phyloP scores from a whole-genome alignment of 2,329 filamentous ascomycete genomes.

The Stagonosporopsis cucurbitacearum region DNA sequence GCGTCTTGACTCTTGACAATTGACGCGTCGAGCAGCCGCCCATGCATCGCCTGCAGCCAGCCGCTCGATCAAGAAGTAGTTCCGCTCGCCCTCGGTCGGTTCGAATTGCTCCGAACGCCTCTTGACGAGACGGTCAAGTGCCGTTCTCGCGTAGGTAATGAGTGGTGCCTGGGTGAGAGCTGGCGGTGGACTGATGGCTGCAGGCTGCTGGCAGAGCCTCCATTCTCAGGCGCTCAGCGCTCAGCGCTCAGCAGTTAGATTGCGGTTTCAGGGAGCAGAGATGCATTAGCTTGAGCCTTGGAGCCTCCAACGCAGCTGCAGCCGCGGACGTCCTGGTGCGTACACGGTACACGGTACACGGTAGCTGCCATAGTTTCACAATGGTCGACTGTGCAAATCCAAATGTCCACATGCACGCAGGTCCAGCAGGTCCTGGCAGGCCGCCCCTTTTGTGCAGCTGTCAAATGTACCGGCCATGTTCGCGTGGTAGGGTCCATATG shows the following conservation, averaged over 20 bases:
- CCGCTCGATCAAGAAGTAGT: slow-evolving; percentile 10
- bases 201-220: slow-evolving; percentile 1
- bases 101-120: slow-evolving; percentile 5
- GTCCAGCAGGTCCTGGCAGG: background rate
- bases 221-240: slow-evolving; percentile 5
- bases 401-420: background rate
- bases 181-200: background rate
- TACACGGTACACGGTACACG: no score
- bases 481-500: background rate
- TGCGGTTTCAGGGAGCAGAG: slow-evolving; percentile 12
- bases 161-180: slow-evolving; percentile 6
- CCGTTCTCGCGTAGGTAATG: slow-evolving; percentile 14
- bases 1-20: background rate
- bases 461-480: slow-evolving; percentile 5
- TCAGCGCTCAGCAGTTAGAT: slow-evolving; percentile 11
- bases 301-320: slow-evolving; percentile 18
- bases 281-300: slow-evolving; percentile 17
- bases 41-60: slow-evolving; percentile 4
- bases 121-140: slow-evolving; percentile 2
- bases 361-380: slow-evolving; percentile 7
- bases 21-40: slow-evolving; percentile 5
- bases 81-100: slow-evolving; percentile 14
- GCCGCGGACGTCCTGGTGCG: slow-evolving; percentile 16
- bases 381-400: slow-evolving; percentile 12
- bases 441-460: slow-evolving; percentile 17